Evolutionary conservation across 2,329 filamentous ascomycete species (phyloP), one percentile per base, ranked within the genome.

Genomic region (Exserohilum turcica): DNA sequence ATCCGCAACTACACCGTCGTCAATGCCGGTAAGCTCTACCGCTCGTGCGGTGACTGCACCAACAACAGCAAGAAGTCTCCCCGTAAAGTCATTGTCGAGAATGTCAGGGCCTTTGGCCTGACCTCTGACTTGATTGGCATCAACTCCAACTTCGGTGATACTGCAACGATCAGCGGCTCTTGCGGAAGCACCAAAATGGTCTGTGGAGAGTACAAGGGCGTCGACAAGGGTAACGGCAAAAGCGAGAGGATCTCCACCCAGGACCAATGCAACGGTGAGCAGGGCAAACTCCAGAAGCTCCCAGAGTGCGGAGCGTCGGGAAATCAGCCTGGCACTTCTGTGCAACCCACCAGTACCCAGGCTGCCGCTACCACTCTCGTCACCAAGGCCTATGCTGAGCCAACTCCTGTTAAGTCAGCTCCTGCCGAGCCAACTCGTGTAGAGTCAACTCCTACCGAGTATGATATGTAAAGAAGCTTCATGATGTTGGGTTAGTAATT

Each of bases 81-180:
- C 19, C 71, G 77, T 19, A 69, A 77, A 52, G 71, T 79, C 39
- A 68, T 77, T 36, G 70, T 80, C 24, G 63, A 75, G 59, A 76
- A 76, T 51, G 63, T 77, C 33, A 66, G 65, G n/a, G 77, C 76
- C 24, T 64, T 64, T n/a, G 61, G 69, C 39, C 71, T 79, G 32
- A 76, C 74, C 43, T 58, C 57, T 5, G 70, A 73, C 13, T 66
- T 78, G 28, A 75, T 74, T 52, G 77, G 78, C 28, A 79, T 80
- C 61, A 81, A 80, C 71, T 70, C 69, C 42, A 81, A 80, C 73
- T 80, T 76, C 46, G 78, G 78, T 16, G 78, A 80, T 57, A 76
- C 75, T 1, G 78, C 77, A 46, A 75, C 64, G 6, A 73, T 80
- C 56, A 75, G 71, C 50, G 77, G 78, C 56, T 74, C 74, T 13